Conservation (phyloP, 2,329 filamentous ascomycete species). For the Neofusicoccum laricinum region DNA sequence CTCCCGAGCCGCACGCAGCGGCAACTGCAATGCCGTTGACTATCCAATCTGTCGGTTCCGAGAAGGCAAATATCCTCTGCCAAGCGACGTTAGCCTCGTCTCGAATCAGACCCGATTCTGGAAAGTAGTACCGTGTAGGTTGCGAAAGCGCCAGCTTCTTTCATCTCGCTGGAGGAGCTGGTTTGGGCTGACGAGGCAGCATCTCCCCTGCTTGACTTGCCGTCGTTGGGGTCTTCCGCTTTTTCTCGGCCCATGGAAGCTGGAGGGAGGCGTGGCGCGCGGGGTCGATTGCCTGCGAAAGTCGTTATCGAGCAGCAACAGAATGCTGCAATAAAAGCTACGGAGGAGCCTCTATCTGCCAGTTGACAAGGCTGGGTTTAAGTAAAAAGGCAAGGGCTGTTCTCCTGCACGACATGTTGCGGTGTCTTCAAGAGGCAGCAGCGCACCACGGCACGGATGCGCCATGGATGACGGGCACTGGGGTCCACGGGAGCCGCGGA, state of each 20-base stretch:
- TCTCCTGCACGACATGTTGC: neutral
- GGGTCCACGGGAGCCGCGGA: neutral
- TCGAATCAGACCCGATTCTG: no score
- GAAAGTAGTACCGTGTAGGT: neutral
- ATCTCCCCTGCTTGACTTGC: neutral
- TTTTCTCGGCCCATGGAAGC: neutral
- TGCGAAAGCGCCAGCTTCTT: neutral
- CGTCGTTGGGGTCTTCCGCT: neutral
- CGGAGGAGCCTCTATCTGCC: no score
- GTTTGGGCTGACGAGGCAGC: no score
- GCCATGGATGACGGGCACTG: neutral
- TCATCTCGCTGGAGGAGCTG: neutral
- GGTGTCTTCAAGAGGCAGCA: neutral
- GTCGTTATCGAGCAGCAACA: no score
- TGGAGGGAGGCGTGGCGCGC: neutral
- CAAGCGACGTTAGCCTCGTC: neutral
- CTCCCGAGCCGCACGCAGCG: conserved; percentile 44
- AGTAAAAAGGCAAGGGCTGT: neutral
- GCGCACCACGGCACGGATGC: neutral
- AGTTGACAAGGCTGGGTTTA: neutral
- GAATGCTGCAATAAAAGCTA: no score
- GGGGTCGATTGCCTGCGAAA: neutral
- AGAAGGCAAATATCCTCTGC: conserved; percentile 35
- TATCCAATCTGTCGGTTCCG: conserved; percentile 30
- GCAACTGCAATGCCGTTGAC: conserved; percentile 31